Evolutionary conservation across 2,329 filamentous ascomycete genomes (phyloP).

Genomic region (Calonectria pseudoreteaudii): DNA sequence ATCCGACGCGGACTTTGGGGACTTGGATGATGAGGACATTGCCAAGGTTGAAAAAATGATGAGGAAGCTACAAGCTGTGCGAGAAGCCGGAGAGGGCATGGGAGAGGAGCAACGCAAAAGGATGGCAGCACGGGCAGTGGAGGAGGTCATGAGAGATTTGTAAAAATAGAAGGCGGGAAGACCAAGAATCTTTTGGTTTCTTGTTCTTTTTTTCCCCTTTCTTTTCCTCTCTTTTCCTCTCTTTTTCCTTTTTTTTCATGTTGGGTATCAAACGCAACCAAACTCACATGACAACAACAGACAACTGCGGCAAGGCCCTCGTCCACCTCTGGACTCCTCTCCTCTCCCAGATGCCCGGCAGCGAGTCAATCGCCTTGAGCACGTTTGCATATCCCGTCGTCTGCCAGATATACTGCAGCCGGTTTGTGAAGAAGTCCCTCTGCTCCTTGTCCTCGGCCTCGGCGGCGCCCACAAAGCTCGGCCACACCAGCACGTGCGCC

Average conservation of each 20-base stretch:
- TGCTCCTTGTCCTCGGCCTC: constrained; percentile 7
- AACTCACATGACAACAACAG: constrained; percentile 25
- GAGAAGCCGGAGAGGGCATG: constrained; percentile 69
- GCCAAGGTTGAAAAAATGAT: constrained; percentile 73
- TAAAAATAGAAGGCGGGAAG: constrained; percentile 36
- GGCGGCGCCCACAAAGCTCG: constrained; percentile 22
- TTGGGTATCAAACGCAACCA: not conserved
- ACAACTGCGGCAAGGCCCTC: constrained; percentile 19
- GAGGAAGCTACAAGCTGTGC: constrained; percentile 71
- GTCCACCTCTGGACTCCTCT: constrained; percentile 22
- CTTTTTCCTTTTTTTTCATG: not conserved
- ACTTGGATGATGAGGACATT: constrained; percentile 64
- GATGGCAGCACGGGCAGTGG: constrained; percentile 71
- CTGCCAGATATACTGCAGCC: constrained; percentile 20
- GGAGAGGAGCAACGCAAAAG: constrained; percentile 70
- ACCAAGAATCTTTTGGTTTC: not conserved
- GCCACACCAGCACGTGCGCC: constrained; percentile 25
- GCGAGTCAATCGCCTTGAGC: constrained; percentile 21
- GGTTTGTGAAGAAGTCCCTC: constrained; percentile 8
- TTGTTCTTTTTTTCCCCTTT: no score
- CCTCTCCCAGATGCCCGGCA: constrained; percentile 25
- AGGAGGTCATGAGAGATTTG: constrained; percentile 73
- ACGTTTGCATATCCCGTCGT: constrained; percentile 25
- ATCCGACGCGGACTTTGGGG: constrained; percentile 54
- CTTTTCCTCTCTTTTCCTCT: not conserved